phyloP scores from a whole-genome alignment of 2,329 filamentous ascomycete species.

The Pestalotiopsis sp. region DNA sequence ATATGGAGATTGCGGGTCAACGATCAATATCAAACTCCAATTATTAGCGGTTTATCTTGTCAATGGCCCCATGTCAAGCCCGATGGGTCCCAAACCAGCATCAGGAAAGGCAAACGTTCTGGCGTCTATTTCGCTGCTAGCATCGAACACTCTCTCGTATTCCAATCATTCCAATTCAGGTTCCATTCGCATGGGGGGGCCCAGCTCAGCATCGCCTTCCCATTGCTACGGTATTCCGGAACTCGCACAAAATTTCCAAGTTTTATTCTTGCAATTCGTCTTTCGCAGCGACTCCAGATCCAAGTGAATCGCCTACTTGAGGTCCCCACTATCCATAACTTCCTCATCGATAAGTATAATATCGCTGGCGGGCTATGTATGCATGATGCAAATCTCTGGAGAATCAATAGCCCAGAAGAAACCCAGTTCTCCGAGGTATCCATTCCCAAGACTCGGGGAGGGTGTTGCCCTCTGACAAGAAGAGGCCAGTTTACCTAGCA shows the following conservation, averaged over 20 bases:
- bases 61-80: not conserved
- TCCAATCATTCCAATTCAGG: not conserved
- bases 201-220: not conserved
- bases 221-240: not conserved
- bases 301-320: not conserved
- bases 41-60: slow-evolving; percentile 9
- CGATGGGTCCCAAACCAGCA: not conserved
- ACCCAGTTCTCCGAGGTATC: not conserved
- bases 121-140: not conserved
- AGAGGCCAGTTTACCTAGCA: not conserved
- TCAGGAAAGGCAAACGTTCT: not conserved
- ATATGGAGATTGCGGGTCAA: slow-evolving; percentile 8
- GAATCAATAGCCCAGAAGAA: not conserved
- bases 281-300: not conserved
- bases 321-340: not conserved
- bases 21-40: slow-evolving; percentile 12
- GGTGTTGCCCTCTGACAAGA: not conserved
- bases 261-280: not conserved
- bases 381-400: not conserved
- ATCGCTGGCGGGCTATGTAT: not conserved
- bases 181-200: slow-evolving; percentile 3
- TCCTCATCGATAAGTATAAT: not conserved
- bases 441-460: not conserved
- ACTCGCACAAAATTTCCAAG: not conserved
- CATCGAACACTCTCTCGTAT: slow-evolving; percentile 2